A percentile compares a stretch with the other conserved stretches of the same genome.
Conservation (phyloP, 257 asterid genomes). For the Scutellaria baicalensis region DNA sequence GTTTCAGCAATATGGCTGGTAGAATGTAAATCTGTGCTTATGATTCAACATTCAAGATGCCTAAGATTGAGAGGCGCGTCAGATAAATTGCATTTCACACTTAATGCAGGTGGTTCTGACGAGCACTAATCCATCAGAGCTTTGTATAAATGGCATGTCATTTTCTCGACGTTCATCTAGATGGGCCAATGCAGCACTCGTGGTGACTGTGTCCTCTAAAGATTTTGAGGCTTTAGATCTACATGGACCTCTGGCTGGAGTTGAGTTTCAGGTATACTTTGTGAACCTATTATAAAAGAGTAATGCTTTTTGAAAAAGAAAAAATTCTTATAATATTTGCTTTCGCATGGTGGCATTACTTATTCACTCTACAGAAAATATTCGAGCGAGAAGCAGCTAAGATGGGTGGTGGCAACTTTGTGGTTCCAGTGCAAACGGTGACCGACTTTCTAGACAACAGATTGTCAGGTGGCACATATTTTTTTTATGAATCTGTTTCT, state of each 20-base stretch:
- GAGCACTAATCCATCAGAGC: constrained; percentile 80
- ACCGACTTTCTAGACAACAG: constrained; percentile 64
- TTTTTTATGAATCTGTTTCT: not conserved
- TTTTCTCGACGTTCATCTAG: constrained; percentile 84
- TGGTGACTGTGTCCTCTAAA: constrained; percentile 60
- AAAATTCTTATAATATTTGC: not conserved
- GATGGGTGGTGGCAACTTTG: constrained; percentile 95
- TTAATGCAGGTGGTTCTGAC: constrained; percentile 86
- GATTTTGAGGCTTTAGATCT: constrained; percentile 61
- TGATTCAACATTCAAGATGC: not conserved
- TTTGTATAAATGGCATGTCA: constrained; percentile 95
- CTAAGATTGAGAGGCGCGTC: not conserved
- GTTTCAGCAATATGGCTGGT: not conserved
- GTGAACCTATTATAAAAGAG: not conserved
- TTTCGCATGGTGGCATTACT: not conserved
- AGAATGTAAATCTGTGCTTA: no score
- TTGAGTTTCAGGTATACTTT: constrained; percentile 72
- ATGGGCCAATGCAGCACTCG: constrained; percentile 98
- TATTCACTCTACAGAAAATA: constrained; percentile 34
- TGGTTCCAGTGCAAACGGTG: constrained; percentile 78
- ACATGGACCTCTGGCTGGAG: constrained; percentile 86
- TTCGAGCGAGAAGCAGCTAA: constrained; percentile 73
- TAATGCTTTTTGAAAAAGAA: not conserved
- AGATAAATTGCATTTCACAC: constrained; percentile 1
- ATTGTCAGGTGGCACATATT: constrained; percentile 41